A percentile compares a stretch with the other conserved stretches of the same genome.
phyloP scores from a whole-genome alignment of 108 stramenopile genomes.

The Nitzschia palea region DNA sequence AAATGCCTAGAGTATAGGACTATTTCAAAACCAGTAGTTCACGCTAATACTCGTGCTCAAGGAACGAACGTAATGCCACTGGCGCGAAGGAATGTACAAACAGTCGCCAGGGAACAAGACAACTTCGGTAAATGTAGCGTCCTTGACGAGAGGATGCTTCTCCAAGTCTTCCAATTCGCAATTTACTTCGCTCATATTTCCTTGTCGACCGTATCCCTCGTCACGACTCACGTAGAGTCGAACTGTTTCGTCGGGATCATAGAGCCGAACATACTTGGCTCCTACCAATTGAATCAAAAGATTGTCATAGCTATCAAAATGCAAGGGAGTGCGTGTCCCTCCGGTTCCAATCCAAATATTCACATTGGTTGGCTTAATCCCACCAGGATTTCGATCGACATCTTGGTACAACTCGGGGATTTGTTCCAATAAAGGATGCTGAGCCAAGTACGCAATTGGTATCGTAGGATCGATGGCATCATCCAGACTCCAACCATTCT shows the following conservation, averaged over 20 bases:
- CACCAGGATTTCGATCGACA: conserved; percentile 33
- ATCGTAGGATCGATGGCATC: conserved; percentile 15
- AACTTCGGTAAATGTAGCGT: conserved; percentile 42
- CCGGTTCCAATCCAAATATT: conserved; percentile 73
- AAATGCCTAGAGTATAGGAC: neutral
- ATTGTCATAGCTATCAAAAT: conserved; percentile 80
- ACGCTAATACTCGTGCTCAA: conserved; percentile 56
- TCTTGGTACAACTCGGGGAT: conserved; percentile 38
- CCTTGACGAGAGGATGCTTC: conserved; percentile 38
- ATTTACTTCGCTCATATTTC: conserved; percentile 67
- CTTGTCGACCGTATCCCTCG: conserved; percentile 40
- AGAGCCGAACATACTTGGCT: conserved; percentile 79
- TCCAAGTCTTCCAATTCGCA: conserved; percentile 59
- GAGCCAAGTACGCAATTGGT: conserved; percentile 53
- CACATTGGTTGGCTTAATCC: conserved; percentile 35
- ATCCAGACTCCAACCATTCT: conserved; percentile 33
- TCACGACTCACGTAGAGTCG: conserved; percentile 53
- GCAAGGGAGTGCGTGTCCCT: conserved; percentile 68
- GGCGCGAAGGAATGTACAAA: conserved; percentile 60
- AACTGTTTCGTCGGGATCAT: conserved; percentile 27
- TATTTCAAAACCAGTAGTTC: conserved; percentile 54
- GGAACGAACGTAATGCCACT: conserved; percentile 68
- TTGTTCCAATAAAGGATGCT: conserved; percentile 65
- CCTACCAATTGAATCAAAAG: conserved; percentile 80
- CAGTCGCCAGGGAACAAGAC: conserved; percentile 61